Percentiles rank a stretch among this genome's conserved stretches.
These are phyloP conservation scores for Calonectria honghensis DNA, from an alignment of 2,329 filamentous ascomycete genomes.

Conservation along the genomic window DNA sequence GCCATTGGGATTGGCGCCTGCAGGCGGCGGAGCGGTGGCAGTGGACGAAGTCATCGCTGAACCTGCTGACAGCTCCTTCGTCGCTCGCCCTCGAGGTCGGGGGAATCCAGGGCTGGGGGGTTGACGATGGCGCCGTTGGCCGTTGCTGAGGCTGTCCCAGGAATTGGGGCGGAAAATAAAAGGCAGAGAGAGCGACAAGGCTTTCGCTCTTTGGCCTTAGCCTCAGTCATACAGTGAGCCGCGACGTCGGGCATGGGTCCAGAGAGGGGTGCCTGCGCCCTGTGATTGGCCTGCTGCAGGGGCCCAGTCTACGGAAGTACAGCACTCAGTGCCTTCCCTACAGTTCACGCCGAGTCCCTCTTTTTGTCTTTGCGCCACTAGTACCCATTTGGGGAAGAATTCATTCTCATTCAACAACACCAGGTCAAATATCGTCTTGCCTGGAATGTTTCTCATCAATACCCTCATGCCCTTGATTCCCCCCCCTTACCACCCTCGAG, in stretches of 20 bases:
- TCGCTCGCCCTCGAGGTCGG: conserved; percentile 59
- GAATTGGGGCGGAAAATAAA: conserved; percentile 52
- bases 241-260: conserved; percentile 55
- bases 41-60: conserved; percentile 78
- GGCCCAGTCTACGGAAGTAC: conserved; percentile 31
- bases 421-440: neutral
- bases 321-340: conserved; percentile 40
- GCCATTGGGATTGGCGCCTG: conserved; percentile 58
- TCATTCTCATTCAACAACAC: conserved; percentile 8
- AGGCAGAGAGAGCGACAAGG: conserved; percentile 54
- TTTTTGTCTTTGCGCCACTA: conserved; percentile 27
- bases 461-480: neutral
- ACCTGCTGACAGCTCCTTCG: conserved; percentile 74
- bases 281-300: conserved; percentile 50
- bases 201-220: conserved; percentile 49
- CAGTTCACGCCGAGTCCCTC: conserved; percentile 46
- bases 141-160: conserved; percentile 38
- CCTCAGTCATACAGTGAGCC: conserved; percentile 50
- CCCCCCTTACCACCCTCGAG: neutral
- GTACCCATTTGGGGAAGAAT: conserved; percentile 25
- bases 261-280: conserved; percentile 46
- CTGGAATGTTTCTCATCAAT: conserved; percentile 3
- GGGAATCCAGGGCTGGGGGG: conserved; percentile 45
- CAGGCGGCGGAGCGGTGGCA: conserved; percentile 49
- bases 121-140: conserved; percentile 44